These are phyloP conservation scores for Centella asiatica DNA, from an alignment of 129 eudicot species.

Conservation along the genomic window DNA sequence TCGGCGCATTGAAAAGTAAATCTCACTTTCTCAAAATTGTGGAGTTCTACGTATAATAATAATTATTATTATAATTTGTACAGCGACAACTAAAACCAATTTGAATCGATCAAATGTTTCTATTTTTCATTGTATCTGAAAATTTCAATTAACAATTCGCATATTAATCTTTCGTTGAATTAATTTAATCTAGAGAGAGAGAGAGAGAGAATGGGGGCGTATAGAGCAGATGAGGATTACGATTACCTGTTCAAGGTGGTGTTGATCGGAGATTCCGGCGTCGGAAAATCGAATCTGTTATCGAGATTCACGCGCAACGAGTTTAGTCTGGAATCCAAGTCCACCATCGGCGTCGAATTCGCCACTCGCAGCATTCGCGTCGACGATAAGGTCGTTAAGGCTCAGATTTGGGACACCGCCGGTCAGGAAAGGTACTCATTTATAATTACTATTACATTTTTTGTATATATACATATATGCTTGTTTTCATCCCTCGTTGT, in stretches of 20 bases:
- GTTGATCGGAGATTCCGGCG: constrained; percentile 40
- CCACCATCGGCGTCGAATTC: constrained; percentile 43
- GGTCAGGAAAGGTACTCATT: constrained; percentile 17
- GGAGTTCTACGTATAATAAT: too few relatives aligned
- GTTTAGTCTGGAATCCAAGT: constrained; percentile 41
- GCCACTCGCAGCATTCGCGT: constrained; percentile 34
- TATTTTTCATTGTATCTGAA: too few relatives aligned
- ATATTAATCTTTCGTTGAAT: not conserved
- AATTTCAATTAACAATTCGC: not conserved
- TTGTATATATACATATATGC: not conserved
- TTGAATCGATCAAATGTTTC: too few relatives aligned
- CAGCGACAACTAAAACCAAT: too few relatives aligned
- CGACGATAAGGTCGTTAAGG: constrained; percentile 20
- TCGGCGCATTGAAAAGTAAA: not conserved
- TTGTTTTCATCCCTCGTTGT: not conserved
- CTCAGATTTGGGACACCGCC: constrained; percentile 17
- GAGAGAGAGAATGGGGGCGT: not conserved
- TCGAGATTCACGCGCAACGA: constrained; percentile 39
- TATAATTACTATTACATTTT: too few relatives aligned
- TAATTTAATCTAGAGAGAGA: not conserved
- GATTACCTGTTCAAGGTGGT: constrained; percentile 44
- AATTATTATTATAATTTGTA: too few relatives aligned
- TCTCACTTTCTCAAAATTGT: too few relatives aligned
- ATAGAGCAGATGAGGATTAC: constrained; percentile 21
- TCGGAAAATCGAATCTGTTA: constrained; percentile 34